phyloP scores from a whole-genome alignment of 148 eudicot species.

The Silene conica region DNA sequence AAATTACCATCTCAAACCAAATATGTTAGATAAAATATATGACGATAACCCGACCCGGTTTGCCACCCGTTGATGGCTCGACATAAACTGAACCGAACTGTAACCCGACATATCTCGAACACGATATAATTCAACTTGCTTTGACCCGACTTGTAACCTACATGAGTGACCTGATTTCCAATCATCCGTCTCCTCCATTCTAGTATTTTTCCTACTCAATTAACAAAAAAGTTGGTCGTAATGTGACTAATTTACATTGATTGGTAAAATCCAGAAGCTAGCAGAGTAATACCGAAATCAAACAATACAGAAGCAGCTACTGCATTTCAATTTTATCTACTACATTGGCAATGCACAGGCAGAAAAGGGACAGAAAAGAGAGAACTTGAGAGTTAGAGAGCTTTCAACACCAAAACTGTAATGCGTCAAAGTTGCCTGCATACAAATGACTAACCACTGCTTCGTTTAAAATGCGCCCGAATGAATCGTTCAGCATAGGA shows the following conservation, averaged over 20 bases:
- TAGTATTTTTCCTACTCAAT: no score
- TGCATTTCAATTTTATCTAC: neutral
- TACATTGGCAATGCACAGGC: neutral
- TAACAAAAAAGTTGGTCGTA: neutral
- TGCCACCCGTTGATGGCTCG: no score
- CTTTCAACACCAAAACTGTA: neutral
- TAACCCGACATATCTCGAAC: no score
- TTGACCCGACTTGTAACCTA: no score
- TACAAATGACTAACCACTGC: slow-evolving; percentile 35
- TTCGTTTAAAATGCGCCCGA: slow-evolving; percentile 66
- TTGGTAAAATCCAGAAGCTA: neutral
- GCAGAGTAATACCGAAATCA: neutral
- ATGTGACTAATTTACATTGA: neutral
- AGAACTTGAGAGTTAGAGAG: neutral
- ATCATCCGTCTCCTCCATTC: no score
- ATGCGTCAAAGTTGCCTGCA: neutral
- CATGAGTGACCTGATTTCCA: no score
- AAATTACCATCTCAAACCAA: no score
- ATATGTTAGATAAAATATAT: no score
- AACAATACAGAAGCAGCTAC: neutral
- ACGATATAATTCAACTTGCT: no score
- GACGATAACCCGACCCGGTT: no score
- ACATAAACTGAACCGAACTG: no score
- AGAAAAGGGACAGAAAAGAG: neutral
- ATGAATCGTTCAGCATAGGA: slow-evolving; percentile 64